Conservation (phyloP, 2,329 filamentous ascomycete genomes). For the Zarea fungicola region DNA sequence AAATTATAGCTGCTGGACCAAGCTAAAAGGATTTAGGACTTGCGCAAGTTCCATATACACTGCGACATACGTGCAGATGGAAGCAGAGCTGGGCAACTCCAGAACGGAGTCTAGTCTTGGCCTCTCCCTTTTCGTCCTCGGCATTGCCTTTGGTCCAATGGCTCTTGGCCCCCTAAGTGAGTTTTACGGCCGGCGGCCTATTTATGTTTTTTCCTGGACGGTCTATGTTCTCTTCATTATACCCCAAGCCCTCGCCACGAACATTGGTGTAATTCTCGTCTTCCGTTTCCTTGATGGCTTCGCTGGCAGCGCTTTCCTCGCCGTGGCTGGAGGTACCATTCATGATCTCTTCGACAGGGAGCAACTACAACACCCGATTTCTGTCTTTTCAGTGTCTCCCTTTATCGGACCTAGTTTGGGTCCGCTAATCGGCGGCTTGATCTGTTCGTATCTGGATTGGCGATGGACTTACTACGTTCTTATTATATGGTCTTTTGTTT, state of each 20-base stretch:
- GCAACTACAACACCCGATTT: slow-evolving; percentile 75
- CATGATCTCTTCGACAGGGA: slow-evolving; percentile 69
- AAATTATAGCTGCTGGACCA: slow-evolving; percentile 15
- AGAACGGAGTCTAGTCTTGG: slow-evolving; percentile 72
- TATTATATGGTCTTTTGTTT: slow-evolving; percentile 70
- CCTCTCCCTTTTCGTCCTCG: slow-evolving; percentile 76
- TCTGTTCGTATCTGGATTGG: slow-evolving; percentile 71
- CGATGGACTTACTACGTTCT: slow-evolving; percentile 81
- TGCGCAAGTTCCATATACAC: slow-evolving; percentile 87
- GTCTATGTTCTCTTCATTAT: slow-evolving; percentile 77
- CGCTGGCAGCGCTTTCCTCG: slow-evolving; percentile 61
- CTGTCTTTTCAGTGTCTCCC: slow-evolving; percentile 65
- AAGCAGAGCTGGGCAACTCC: slow-evolving; percentile 66
- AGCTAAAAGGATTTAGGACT: slow-evolving; percentile 55
- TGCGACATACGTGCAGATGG: slow-evolving; percentile 72
- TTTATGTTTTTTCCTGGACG: slow-evolving; percentile 70
- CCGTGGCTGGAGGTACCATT: slow-evolving; percentile 79
- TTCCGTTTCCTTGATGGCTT: slow-evolving; percentile 73
- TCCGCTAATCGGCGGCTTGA: slow-evolving; percentile 68
- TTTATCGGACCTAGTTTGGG: slow-evolving; percentile 59
- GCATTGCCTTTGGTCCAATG: slow-evolving; percentile 60
- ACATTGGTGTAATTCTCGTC: slow-evolving; percentile 75
- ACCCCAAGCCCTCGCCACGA: slow-evolving; percentile 73
- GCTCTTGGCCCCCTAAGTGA: slow-evolving; percentile 61
- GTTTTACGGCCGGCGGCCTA: slow-evolving; percentile 77